Conservation (phyloP, 495 filamentous ascomycete species). For the Glarea lozoyensis region DNA sequence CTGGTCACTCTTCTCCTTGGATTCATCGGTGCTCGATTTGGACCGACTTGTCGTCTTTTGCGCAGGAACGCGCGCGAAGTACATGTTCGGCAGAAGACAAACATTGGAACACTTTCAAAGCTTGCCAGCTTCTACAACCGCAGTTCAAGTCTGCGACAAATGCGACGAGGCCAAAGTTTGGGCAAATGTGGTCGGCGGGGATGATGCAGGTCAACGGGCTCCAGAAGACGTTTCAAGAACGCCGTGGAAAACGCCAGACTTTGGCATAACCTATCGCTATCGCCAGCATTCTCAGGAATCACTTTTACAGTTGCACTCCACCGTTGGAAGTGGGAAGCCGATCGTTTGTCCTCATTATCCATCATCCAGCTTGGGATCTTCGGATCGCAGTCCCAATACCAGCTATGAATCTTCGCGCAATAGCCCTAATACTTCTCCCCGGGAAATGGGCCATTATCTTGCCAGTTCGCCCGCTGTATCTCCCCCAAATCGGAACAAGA, state of each 20-base stretch:
- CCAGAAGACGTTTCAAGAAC: not conserved
- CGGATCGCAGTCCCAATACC: no score
- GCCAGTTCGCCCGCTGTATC: no score
- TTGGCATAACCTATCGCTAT: slow-evolving; percentile 4
- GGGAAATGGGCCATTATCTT: no score
- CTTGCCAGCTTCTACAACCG: not conserved
- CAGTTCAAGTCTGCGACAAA: not conserved
- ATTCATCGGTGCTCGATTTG: not conserved
- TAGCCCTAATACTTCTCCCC: no score
- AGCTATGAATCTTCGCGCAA: no score
- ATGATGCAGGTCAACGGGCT: not conserved
- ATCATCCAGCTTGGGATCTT: no score
- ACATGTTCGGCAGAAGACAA: slow-evolving; percentile 2
- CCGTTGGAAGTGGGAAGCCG: no score
- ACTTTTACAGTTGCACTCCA: no score
- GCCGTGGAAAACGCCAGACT: not conserved
- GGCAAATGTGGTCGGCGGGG: slow-evolving; percentile 1
- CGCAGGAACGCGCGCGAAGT: slow-evolving; percentile 1
- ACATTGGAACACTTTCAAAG: slow-evolving; percentile 1
- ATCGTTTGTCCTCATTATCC: no score
- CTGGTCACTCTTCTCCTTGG: not conserved
- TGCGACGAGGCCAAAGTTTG: not conserved
- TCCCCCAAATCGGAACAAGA: no score
- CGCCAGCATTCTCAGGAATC: slow-evolving; percentile 1
- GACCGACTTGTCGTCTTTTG: slow-evolving; percentile 4